Evolutionary conservation across 2,329 filamentous ascomycete genomes (phyloP), one percentile per base, ranked within the genome.

Genomic region (Talaromyces verruculosus): DNA sequence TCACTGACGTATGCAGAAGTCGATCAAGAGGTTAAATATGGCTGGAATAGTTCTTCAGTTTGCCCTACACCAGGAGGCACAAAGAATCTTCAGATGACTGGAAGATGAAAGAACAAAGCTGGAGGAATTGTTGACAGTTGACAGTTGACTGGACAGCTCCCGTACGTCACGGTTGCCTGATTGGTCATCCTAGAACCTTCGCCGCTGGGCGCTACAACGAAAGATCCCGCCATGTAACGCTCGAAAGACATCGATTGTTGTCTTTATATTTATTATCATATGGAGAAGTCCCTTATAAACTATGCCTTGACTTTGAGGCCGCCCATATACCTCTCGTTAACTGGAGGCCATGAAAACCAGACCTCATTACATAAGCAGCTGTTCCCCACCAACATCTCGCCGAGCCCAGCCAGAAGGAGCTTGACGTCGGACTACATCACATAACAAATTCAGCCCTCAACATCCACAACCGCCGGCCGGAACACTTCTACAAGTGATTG

Each of bases 81-180:
- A 15, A 37, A 57, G 13, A 60, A 8, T 2, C 5, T 7, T 41
- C 8, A 61, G 63, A 25, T 61, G 35, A 41, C 45, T 57, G 39
- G 30, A 39, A 58, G 51, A 39, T 47, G 30, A 17, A 35, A 58
- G 41, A 65, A 62, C 41, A 30, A 64, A 41, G 33, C 49, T 60
- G 57, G 3, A 33, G 45, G 49, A 53, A 33, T n/a, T 53, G 39
- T 37, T 45, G 53, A 71, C 53, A 62, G 35, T 37, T 35, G 59
- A 30, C 33, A 4, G n/a, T 39, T 25, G 19, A 15, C 13, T 25
- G 22, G 37, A 49, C 35, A 53, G 58, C 61, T 60, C 35, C 30
- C 43, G 70, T 77, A 78, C 75, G 76, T 78, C 76, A 78, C 76
- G 71, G 72, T 70, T 72, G 70, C 72, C 71, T 75, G 72, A 76